Evolutionary conservation across 495 filamentous ascomycete species (phyloP), one percentile per base, ranked within the genome.

Genomic region (Xylaria nigripes): DNA sequence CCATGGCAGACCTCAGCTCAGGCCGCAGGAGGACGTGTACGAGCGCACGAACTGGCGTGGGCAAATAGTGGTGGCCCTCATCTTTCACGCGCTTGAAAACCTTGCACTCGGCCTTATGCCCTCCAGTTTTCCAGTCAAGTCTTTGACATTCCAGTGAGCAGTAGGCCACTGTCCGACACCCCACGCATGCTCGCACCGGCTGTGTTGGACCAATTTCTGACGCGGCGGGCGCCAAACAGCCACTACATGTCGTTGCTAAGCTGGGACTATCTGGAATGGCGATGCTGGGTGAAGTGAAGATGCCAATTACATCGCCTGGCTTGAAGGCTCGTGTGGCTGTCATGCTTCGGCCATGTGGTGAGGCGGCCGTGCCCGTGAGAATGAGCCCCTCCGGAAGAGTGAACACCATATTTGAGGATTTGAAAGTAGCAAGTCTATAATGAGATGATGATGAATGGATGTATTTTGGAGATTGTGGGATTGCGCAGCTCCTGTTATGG

Each of bases 111-210:
- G 59, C 58, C 36, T 53, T 52, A 47, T 76, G 75, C 62, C 84
- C 82, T 6, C 66, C 67, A 0, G 42, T 53, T 43, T 66, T 70
- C 81, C 82, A 86, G 66, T 82, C 74, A 5, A 69, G 59, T 36
- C 71, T 72, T 64, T 86, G 82, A 57, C 82, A 86, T 10, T 58
- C 50, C 1, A 58, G 25, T 42, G 68, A 68, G 64, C 82, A 86
- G 67, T 85, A 86, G 19, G 68, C 61, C 6, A 67, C 67, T 2
- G 66, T 65, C 25, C 67, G 68, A 66, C 82, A 86, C 13, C 66
- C 68, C 0, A 65, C 68, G 63, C 82, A 86, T 18, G 67, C 64
- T 7, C 64, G 69, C 51, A 78, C 67, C 16, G 38, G 47, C 41
- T 62, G 48, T 42, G 49, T 10, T 23, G 45, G n/a, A 34, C 40